Base-by-base conservation (phyloP, 2,329 filamentous ascomycete species). In the Coniella vitis region DNA sequence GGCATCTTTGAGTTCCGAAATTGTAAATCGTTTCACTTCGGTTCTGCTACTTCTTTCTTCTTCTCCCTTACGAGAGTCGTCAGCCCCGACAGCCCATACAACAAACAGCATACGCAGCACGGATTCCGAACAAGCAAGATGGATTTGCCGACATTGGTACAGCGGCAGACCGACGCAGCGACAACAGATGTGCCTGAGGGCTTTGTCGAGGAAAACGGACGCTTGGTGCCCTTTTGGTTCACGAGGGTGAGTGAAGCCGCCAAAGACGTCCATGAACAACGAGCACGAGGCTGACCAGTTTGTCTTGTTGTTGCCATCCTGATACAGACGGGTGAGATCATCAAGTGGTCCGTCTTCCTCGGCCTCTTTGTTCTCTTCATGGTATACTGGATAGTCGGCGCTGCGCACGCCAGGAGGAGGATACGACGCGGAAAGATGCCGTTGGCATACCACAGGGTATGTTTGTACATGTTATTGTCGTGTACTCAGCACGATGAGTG, bases 271-370 rank as follows among this genome's bases (percentile, higher is more conserved):
- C 20, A 16, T 34, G 16, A 13, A 17, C n/a, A n/a, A n/a, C n/a
- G n/a, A n/a, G n/a, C 3, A 14, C 10, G 16, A 32, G 38, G 43
- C 45, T 40, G 37, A 40, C 36, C 22, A 20, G n/a, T 16, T 32
- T n/a, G n/a, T n/a, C n/a, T n/a, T n/a, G n/a, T n/a, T n/a, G n/a
- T n/a, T n/a, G n/a, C 16, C 10, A 14, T 8, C 19, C 14, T 22
- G 17, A 47, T 36, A 36, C 31, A 86, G 81, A 75, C 73, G 32
- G 83, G 80, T 49, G 66, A 75, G 48, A 82, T 83, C 50, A 70
- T 89, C 58, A 86, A 87, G 65, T 91, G 86, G 79, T 73, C 76
- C 40, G 67, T 91, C 52, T 79, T 90, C 60, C 75, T 78, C 52
- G 68, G 71, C 54, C 62, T 91, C 55, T 70, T 87, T 57, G 51